Base-by-base conservation (phyloP, 805 yeast genomes). In the Wickerhamiella musiphila region DNA sequence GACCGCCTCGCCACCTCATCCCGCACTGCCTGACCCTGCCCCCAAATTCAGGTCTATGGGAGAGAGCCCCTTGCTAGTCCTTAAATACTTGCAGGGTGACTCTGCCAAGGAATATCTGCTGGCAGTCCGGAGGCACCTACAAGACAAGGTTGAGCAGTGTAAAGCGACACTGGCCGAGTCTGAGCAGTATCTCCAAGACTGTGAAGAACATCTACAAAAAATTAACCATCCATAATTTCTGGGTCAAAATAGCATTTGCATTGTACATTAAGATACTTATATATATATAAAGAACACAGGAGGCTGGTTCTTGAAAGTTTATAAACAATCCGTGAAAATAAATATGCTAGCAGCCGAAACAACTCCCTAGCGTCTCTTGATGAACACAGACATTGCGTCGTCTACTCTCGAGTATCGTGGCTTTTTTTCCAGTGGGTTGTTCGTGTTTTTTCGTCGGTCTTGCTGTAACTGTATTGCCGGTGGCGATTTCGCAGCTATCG, bases 61-160 rank as follows among this genome's bases (percentile, higher is more conserved):
- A 18, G 18, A 24, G 10, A 18, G 26, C 26, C 51, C 43, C 9
- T 44, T 38, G 18, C 29, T 41, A 5, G 46, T 46, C 21, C 47
- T 54, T 15, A 41, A 39, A 11, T 45, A 48, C 18, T 41, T 53
- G 15, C 31, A 39, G 13, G 43, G 43, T 3, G 48, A 49, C 24
- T 42, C 52, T 10, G 47, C 46, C 8, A 45, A 47, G 28, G 60
- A 52, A 34, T 52, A 43, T 23, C 34, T 56, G 15, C 37, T 48
- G 18, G 51, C 51, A 2, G 52, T 52, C 28, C 52, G 53, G 17
- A 38, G 49, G 21, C 49, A 45, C 31, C 42, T 50, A n/a, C 46
- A 45, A 26, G 59, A 53, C 34, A 52, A 52, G 35, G 43, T 54
- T 7, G 45, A 37, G 6, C 41, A 42, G 26, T 44, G 46, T 15